Conservation (phyloP, 2,329 filamentous ascomycete species). For the Penicillium nordicum region DNA sequence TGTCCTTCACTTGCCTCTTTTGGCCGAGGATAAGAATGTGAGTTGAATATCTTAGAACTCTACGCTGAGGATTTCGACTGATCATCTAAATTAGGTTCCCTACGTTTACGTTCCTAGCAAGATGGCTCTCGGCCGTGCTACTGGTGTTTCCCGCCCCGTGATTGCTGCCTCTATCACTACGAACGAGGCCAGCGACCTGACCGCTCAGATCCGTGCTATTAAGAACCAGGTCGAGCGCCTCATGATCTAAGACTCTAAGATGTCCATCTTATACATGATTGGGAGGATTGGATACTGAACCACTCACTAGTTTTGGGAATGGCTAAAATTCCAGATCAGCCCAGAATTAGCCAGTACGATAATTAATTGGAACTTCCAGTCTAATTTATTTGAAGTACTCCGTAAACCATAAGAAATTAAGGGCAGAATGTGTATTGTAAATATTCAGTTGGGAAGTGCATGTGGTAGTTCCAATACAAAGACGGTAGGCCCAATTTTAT, state of each 20-base stretch:
- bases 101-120: constrained; percentile 73
- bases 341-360: background rate
- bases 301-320: background rate
- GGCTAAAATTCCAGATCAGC: background rate
- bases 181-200: constrained; percentile 86
- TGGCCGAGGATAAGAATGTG: constrained; percentile 71
- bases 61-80: background rate
- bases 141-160: constrained; percentile 82
- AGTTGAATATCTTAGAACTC: background rate
- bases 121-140: constrained; percentile 82
- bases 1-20: constrained; percentile 80
- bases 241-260: background rate
- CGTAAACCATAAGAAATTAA: background rate
- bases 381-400: background rate
- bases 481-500: background rate
- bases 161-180: constrained; percentile 86
- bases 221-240: constrained; percentile 96
- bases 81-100: constrained; percentile 38
- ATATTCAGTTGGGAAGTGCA: background rate
- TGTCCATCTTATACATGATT: background rate
- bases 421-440: background rate
- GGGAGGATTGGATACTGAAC: background rate
- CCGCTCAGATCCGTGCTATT: constrained; percentile 78
- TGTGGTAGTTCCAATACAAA: too few species aligned
- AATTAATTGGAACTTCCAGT: background rate